Evolutionary conservation across 768 basidiomycete genomes (phyloP).

Genomic region (Lactifluus hygrophoroides): DNA sequence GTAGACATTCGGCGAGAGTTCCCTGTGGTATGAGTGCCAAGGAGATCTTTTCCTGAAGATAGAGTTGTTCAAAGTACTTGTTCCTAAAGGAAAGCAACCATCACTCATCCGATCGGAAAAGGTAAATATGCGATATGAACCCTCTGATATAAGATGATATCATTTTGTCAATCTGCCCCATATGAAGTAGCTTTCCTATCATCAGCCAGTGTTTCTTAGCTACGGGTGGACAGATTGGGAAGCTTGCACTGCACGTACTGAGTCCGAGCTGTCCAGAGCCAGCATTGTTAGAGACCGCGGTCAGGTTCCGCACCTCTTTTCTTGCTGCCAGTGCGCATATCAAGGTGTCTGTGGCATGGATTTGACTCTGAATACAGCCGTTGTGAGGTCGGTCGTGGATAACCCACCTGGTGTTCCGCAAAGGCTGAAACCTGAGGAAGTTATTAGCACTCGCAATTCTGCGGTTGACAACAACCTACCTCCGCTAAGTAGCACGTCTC

Average conservation of each 20-base stretch:
- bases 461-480: slow-evolving; percentile 40
- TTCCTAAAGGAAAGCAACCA: too few species aligned
- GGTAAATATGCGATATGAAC: too few species aligned
- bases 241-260: slow-evolving; percentile 38
- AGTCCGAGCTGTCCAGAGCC: slow-evolving; percentile 63
- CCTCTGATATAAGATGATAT: slow-evolving; percentile 86
- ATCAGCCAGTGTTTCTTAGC: too few species aligned
- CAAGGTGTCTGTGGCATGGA: slow-evolving; percentile 53
- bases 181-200: slow-evolving; percentile 65
- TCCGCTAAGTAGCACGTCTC: slow-evolving; percentile 70
- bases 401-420: too few species aligned
- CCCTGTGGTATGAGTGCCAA: slow-evolving; percentile 90
- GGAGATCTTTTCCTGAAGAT: too few species aligned
- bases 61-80: too few species aligned
- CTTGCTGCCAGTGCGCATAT: slow-evolving; percentile 69
- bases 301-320: slow-evolving; percentile 61
- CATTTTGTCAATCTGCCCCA: slow-evolving; percentile 71
- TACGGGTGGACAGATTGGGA: neutral
- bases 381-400: too few species aligned
- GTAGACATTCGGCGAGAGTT: too few species aligned
- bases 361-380: too few species aligned
- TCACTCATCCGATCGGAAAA: neutral
- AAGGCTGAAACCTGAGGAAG: too few species aligned
- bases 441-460: neutral
- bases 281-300: too few species aligned